Percentiles rank a stretch among this genome's conserved stretches.
phyloP scores from a whole-genome alignment of 2,329 filamentous ascomycete genomes.

The Xylaria sp. region DNA sequence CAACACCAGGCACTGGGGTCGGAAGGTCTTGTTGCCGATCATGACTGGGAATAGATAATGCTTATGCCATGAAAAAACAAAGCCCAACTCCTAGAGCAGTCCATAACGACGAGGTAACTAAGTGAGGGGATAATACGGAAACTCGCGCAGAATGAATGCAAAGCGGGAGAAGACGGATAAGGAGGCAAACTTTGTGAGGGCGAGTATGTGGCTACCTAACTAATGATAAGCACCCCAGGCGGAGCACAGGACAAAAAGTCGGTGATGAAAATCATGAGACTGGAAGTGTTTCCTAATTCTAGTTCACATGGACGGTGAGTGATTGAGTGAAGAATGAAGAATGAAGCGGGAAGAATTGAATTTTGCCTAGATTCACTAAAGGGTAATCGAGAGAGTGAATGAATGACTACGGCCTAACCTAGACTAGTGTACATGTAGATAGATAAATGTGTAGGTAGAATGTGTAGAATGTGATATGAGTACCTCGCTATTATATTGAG shows the following conservation, averaged over 20 bases:
- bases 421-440: neutral
- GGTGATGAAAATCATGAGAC: neutral
- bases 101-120: neutral
- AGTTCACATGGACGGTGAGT: too few species aligned
- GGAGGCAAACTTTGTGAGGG: constrained; percentile 13
- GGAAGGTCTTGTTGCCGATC: constrained; percentile 31
- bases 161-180: constrained; percentile 10
- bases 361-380: neutral
- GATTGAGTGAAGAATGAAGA: neutral
- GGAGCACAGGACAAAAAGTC: neutral
- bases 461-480: too few species aligned
- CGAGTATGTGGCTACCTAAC: too few species aligned
- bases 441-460: neutral
- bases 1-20: constrained; percentile 10
- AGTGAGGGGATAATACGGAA: constrained; percentile 13
- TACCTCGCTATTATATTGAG: neutral
- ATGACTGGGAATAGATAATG: constrained; percentile 13
- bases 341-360: neutral
- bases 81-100: constrained; percentile 4
- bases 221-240: neutral
- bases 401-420: neutral
- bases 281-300: neutral
- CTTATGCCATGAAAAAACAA: constrained; percentile 4
- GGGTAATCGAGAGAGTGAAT: neutral
- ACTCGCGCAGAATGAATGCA: constrained; percentile 15